A percentile compares a stretch with the other conserved stretches of the same genome.
Conservation (phyloP, 2,329 filamentous ascomycete genomes). For the Colletotrichum sp. region DNA sequence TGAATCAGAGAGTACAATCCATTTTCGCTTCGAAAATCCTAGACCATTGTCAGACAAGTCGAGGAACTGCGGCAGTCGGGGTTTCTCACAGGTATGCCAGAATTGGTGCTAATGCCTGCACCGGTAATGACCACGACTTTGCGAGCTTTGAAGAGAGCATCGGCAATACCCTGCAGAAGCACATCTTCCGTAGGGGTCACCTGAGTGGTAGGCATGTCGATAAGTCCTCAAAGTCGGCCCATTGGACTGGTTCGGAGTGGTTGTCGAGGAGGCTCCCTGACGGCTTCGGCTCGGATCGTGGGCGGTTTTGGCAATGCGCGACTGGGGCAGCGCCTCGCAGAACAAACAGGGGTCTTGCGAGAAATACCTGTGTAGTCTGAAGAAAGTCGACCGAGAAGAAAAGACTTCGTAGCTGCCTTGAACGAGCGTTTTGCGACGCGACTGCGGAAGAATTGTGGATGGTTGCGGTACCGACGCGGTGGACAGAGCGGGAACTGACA, state of each 20-base stretch:
- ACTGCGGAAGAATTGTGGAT: neutral
- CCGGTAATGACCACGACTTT: slow-evolving; percentile 77
- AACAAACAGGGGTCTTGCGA: neutral
- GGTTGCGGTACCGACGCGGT: slow-evolving; percentile 12
- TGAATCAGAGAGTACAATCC: slow-evolving; percentile 77
- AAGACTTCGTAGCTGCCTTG: neutral
- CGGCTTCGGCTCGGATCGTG: neutral
- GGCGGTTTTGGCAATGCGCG: neutral
- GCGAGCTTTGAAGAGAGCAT: slow-evolving; percentile 66
- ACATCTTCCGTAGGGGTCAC: slow-evolving; percentile 56
- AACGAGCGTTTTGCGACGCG: neutral
- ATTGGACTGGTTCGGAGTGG: slow-evolving; percentile 4
- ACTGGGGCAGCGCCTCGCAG: neutral
- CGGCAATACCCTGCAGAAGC: slow-evolving; percentile 69
- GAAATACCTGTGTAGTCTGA: neutral
- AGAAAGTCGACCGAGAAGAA: neutral
- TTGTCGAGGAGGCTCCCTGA: neutral
- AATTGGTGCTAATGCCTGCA: slow-evolving; percentile 78
- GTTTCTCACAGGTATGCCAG: slow-evolving; percentile 70
- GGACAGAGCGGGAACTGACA: neutral
- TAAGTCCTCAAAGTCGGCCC: slow-evolving; percentile 8
- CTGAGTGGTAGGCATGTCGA: slow-evolving; percentile 63
- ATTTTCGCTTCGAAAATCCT: slow-evolving; percentile 77
- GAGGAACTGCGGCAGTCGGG: neutral
- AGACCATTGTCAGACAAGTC: slow-evolving; percentile 20